phyloP scores from a whole-genome alignment of 768 basidiomycete species.

The Cystofilobasidium bisporidii region DNA sequence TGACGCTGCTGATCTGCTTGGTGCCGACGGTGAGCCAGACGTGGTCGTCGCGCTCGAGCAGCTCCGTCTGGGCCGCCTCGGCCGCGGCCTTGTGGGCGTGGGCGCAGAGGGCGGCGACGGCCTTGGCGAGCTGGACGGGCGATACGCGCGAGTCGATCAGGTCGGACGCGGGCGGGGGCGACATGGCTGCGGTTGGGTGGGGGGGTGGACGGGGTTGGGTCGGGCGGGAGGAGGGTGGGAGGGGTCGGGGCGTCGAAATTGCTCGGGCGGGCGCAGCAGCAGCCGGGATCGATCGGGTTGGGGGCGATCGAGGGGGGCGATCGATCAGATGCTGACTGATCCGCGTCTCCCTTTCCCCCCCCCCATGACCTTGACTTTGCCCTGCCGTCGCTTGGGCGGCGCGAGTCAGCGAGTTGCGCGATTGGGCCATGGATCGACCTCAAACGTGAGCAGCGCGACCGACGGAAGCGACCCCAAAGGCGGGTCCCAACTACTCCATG shows the following conservation, averaged over 20 bases:
- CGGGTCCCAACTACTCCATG: no score
- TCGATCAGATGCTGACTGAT: no score
- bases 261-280: neutral
- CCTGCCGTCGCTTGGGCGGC: no score
- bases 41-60: slow-evolving; percentile 69
- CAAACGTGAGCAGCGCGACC: no score
- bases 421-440: no score
- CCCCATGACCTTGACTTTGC: no score
- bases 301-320: no score
- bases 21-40: slow-evolving; percentile 83
- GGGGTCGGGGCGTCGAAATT: slow-evolving; percentile 4
- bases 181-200: neutral
- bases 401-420: no score
- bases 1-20: slow-evolving; percentile 66
- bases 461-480: no score
- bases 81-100: slow-evolving; percentile 58
- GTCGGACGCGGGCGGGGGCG: neutral
- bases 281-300: no score
- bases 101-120: slow-evolving; percentile 65
- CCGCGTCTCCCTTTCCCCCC: no score
- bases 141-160: slow-evolving; percentile 18
- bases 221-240: neutral
- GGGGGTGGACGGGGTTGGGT: neutral
- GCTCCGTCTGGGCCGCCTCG: slow-evolving; percentile 61
- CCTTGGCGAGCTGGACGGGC: slow-evolving; percentile 59